Percentiles rank a stretch among this genome's conserved stretches.
phyloP scores from a whole-genome alignment of 768 basidiomycete species.

The Termitomyces sp. region DNA sequence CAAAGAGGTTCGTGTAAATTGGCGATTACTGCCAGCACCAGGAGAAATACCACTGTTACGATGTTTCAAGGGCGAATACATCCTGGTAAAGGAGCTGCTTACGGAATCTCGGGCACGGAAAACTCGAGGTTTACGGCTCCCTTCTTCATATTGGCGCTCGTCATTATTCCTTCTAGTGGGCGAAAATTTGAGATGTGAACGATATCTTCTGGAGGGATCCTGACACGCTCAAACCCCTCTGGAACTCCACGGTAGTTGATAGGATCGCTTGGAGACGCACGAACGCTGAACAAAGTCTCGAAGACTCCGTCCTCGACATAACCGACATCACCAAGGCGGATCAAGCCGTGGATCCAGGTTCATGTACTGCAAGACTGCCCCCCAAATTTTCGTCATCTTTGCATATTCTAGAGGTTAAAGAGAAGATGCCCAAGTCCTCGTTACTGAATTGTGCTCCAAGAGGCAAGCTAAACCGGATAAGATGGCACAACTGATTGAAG shows the following conservation, averaged over 20 bases:
- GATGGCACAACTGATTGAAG: not conserved
- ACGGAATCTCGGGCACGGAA: conserved; percentile 7
- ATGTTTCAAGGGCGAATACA: not conserved
- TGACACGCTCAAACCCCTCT: conserved; percentile 10
- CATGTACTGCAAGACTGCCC: no score
- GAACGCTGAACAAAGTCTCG: conserved; percentile 16
- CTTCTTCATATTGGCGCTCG: conserved; percentile 5
- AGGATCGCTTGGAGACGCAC: conserved; percentile 10
- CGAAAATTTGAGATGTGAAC: conserved; percentile 8
- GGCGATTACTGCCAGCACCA: conserved; percentile 2
- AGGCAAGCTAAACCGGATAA: not conserved
- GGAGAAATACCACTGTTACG: not conserved
- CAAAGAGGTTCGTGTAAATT: conserved; percentile 11
- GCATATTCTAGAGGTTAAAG: no score
- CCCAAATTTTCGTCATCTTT: no score
- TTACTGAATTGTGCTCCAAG: not conserved
- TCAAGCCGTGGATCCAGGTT: no score
- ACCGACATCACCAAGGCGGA: conserved; percentile 18
- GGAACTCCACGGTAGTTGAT: conserved; percentile 13
- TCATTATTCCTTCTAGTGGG: conserved; percentile 1
- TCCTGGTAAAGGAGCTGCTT: not conserved
- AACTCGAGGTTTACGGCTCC: conserved; percentile 2
- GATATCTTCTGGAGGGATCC: conserved; percentile 10
- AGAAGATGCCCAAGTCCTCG: no score
- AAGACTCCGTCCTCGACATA: conserved; percentile 17